phyloP scores from a whole-genome alignment of 495 filamentous ascomycete species.

The Neurospora sp. region DNA sequence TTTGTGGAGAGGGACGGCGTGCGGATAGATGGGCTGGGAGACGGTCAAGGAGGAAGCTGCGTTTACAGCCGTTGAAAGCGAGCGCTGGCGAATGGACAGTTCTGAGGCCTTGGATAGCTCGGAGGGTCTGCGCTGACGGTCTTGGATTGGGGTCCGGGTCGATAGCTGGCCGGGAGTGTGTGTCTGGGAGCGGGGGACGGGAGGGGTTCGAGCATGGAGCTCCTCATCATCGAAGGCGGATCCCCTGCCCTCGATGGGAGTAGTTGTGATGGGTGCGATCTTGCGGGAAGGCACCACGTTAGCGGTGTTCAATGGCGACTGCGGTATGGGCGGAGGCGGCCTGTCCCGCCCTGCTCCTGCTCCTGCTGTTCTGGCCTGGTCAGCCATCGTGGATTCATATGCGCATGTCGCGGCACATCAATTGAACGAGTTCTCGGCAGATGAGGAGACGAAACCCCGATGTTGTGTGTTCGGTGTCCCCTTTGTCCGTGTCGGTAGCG shows the following conservation, averaged over 20 bases:
- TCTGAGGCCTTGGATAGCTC: conserved; percentile 38
- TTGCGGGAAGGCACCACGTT: conserved; percentile 35
- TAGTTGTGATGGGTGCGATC: conserved; percentile 18
- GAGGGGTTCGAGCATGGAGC: conserved; percentile 20
- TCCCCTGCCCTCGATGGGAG: conserved; percentile 11
- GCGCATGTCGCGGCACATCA: conserved; percentile 17
- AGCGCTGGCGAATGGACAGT: conserved; percentile 37
- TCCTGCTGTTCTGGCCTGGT: conserved; percentile 22
- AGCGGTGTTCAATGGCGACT: conserved; percentile 21
- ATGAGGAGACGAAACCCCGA: neutral
- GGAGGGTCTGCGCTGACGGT: conserved; percentile 34
- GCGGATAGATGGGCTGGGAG: conserved; percentile 8
- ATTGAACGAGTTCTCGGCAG: conserved; percentile 1
- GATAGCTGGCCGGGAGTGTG: conserved; percentile 45
- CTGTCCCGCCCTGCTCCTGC: conserved; percentile 11
- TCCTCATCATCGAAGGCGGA: conserved; percentile 15
- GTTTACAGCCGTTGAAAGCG: conserved; percentile 29
- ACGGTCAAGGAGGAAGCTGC: conserved; percentile 19
- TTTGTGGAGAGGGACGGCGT: conserved; percentile 20
- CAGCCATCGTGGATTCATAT: conserved; percentile 28
- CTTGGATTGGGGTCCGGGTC: conserved; percentile 31
- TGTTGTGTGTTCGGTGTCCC: neutral
- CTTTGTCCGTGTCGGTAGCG: neutral
- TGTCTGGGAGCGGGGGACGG: conserved; percentile 31
- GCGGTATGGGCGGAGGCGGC: conserved; percentile 7